These are phyloP conservation scores for Stemphylium vesicarium DNA, from an alignment of 2,329 filamentous ascomycete species.

Conservation along the genomic window DNA sequence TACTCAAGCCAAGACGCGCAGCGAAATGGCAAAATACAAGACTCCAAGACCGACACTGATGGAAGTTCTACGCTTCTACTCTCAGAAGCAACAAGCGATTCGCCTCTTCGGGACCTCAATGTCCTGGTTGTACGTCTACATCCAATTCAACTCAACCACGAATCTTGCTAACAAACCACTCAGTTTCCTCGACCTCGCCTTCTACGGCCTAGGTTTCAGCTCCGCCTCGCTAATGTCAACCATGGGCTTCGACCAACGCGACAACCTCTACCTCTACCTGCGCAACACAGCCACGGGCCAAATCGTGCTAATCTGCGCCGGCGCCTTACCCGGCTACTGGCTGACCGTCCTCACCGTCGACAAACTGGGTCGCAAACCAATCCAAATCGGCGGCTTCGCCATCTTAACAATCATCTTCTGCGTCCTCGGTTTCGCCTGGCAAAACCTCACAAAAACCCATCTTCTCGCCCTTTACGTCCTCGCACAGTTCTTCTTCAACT, in stretches of 20 bases:
- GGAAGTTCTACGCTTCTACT: conserved; percentile 75
- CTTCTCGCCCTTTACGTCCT: conserved; percentile 57
- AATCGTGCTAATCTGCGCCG: conserved; percentile 77
- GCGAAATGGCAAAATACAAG: conserved; percentile 44
- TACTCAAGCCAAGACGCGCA: conserved; percentile 63
- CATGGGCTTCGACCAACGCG: conserved; percentile 73
- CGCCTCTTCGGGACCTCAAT: conserved; percentile 77
- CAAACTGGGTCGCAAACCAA: conserved; percentile 76
- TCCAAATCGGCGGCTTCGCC: conserved; percentile 66
- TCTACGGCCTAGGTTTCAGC: conserved; percentile 70
- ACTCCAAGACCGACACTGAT: conserved; percentile 38
- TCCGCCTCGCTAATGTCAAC: conserved; percentile 73
- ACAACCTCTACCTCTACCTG: conserved; percentile 70
- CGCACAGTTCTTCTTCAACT: conserved; percentile 61
- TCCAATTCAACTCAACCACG: neutral
- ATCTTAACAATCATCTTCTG: conserved; percentile 58
- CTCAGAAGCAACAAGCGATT: conserved; percentile 71
- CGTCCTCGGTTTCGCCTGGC: conserved; percentile 58
- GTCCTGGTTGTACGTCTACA: conserved; percentile 70
- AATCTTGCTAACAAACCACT: neutral
- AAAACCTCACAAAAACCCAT: conserved; percentile 51
- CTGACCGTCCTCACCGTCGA: conserved; percentile 77
- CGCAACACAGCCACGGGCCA: conserved; percentile 80
- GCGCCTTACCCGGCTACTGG: conserved; percentile 84
- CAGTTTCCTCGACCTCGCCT: conserved; percentile 66